Evolutionary conservation across 345 rosid species (phyloP), one percentile per base, ranked within the genome.

Genomic region (Lepidium didymum): DNA sequence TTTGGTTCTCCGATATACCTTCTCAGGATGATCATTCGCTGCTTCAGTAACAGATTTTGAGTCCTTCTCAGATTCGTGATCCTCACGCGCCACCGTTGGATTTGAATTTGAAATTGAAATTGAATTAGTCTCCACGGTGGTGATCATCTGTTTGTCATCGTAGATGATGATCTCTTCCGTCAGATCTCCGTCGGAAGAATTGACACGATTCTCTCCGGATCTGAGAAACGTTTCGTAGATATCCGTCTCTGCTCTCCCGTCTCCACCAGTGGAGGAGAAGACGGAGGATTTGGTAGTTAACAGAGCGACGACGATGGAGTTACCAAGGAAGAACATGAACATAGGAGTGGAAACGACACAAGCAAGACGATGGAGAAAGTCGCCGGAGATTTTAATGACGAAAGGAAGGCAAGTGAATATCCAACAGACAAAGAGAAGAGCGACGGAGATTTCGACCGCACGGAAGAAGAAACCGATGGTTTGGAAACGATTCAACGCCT

Each of bases 241-340:
- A 7, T 80, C 74, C 13, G 69, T 15, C 5, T 74, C 87, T 1
- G 63, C 70, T 56, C 72, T 78, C 56, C 64, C 80, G 62, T 5
- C 16, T 16, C 60, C 51, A 53, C 29, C 70, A 78, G 62, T 23
- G 59, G 33, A 29, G 33, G 70, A 69, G 65, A 75, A 72, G 34
- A 69, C 72, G 71, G 80, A 50, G 56, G 92, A 79, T 46, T 86
- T 86, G 73, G 80, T 84, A 43, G 79, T 75, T 69, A 84, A 44
- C 55, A 92, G 77, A 68, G 90, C 74, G 69, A 74, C 77, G 61
- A 86, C 72, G 70, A 87, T 85, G 62, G 56, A 80, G 74, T 91
- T 88, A 37, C 75, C 81, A 75, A 87, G 52, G 64, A 84, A 1
- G 87, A 89, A 89, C 46, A 78, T 80, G 56, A 85, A 84, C 31